Conservation (phyloP, 176 grass and related monocot genomes). For the Chrysopogon serrulatus region DNA sequence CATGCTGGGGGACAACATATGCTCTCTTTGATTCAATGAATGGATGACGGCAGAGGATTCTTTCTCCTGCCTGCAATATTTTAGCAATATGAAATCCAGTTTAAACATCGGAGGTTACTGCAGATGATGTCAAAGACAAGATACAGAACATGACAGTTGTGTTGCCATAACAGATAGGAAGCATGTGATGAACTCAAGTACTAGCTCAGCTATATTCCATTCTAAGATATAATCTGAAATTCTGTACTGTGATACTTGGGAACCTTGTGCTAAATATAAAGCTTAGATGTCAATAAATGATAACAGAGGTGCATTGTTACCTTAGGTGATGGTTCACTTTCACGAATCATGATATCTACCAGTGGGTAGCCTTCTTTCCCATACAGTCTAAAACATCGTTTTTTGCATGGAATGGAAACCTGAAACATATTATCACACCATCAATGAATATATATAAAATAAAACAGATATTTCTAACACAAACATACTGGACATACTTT, state of each 20-base stretch:
- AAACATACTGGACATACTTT: slow-evolving; percentile 55
- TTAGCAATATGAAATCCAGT: slow-evolving; percentile 18
- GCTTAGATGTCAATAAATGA: slow-evolving; percentile 10
- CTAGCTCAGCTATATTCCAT: neutral
- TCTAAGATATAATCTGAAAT: neutral
- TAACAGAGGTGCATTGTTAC: slow-evolving; percentile 31
- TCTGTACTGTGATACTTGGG: slow-evolving; percentile 1
- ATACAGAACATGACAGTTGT: neutral
- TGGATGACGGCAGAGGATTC: slow-evolving; percentile 87
- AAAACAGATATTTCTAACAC: neutral
- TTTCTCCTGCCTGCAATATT: slow-evolving; percentile 71
- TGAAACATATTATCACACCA: slow-evolving; percentile 27
- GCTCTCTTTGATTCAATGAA: slow-evolving; percentile 98
- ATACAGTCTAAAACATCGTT: slow-evolving; percentile 79
- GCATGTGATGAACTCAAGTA: neutral
- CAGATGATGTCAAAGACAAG: neutral
- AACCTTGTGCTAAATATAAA: slow-evolving; percentile 4
- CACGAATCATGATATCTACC: slow-evolving; percentile 91
- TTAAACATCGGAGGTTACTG: neutral
- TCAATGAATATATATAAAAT: neutral
- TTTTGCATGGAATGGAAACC: slow-evolving; percentile 99
- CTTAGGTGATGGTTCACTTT: slow-evolving; percentile 80
- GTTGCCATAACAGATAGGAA: neutral
- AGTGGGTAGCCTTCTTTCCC: slow-evolving; percentile 93
- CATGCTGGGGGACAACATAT: slow-evolving; percentile 82